These are phyloP conservation scores for Clavispora fructus DNA, from an alignment of 805 yeast species.

Conservation along the genomic window DNA sequence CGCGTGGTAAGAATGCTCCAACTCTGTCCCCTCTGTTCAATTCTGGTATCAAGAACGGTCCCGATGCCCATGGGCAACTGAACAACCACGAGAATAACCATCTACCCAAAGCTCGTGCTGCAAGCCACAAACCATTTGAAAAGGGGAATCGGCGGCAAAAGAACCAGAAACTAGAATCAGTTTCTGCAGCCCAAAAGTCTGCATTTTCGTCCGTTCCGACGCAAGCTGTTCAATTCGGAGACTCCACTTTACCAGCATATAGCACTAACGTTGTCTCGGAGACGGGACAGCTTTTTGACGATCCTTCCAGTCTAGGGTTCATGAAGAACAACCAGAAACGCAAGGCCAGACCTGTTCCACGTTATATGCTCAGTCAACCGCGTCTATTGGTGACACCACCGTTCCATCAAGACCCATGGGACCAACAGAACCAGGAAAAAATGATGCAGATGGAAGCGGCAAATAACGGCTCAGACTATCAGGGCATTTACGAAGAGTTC, in stretches of 20 bases:
- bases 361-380: slow-evolving; percentile 32
- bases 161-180: background rate
- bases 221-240: background rate
- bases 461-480: slow-evolving; percentile 49
- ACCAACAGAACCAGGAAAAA: slow-evolving; percentile 59
- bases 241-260: background rate
- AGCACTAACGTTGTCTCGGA: slow-evolving; percentile 4
- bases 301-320: slow-evolving; percentile 30
- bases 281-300: slow-evolving; percentile 27
- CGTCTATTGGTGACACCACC: slow-evolving; percentile 29
- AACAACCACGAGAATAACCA: background rate
- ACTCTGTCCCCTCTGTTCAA: background rate
- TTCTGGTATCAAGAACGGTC: background rate
- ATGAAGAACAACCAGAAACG: slow-evolving; percentile 4
- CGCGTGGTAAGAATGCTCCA: background rate
- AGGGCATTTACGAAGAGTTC: slow-evolving; percentile 69
- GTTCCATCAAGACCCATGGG: slow-evolving; percentile 56
- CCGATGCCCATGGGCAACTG: background rate
- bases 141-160: background rate
- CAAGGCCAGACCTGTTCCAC: slow-evolving; percentile 27
- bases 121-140: background rate
- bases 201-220: background rate
- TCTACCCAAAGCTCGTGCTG: background rate
- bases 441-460: slow-evolving; percentile 49
- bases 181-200: background rate